Conservation (phyloP, 1,284 basidiomycete genomes). For the Hemileia vastatrix region DNA sequence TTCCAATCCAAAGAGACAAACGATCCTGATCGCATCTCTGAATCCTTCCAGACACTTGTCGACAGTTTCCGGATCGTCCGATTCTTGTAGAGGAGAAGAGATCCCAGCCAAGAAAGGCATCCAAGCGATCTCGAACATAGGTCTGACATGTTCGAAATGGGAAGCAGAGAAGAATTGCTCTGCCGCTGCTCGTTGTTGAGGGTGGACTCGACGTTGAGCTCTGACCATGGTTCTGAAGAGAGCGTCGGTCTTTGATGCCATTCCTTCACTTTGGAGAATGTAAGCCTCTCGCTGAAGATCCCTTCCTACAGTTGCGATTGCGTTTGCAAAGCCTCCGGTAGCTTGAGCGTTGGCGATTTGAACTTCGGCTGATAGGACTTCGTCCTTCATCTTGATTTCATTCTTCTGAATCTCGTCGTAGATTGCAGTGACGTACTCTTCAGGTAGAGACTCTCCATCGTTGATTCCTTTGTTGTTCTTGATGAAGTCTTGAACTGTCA, state of each 20-base stretch:
- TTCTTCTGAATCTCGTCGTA: conserved; percentile 43
- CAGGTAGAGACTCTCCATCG: conserved; percentile 39
- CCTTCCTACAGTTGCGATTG: conserved; percentile 40
- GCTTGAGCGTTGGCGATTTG: too few species aligned
- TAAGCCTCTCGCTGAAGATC: conserved; percentile 43
- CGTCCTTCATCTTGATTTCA: conserved; percentile 46
- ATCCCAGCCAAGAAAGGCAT: conserved; percentile 44
- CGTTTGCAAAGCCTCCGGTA: conserved; percentile 33
- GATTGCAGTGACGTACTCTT: conserved; percentile 36
- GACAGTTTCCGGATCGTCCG: conserved; percentile 38
- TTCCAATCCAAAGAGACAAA: conserved; percentile 42
- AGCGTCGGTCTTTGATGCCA: conserved; percentile 44
- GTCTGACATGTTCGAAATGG: conserved; percentile 44
- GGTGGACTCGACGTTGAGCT: conserved; percentile 37
- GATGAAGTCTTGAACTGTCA: conserved; percentile 42
- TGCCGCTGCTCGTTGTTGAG: conserved; percentile 37
- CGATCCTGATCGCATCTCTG: conserved; percentile 42
- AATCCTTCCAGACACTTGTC: conserved; percentile 39
- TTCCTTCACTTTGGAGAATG: conserved; percentile 41
- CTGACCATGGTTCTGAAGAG: conserved; percentile 44
- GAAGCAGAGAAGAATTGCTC: conserved; percentile 43
- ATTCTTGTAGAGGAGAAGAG: conserved; percentile 37
- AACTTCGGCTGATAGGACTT: conserved; percentile 20
- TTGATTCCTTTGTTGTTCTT: conserved; percentile 45
- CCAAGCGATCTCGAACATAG: conserved; percentile 45